A percentile compares a stretch with the other conserved stretches of the same genome.
phyloP scores from a whole-genome alignment of 495 filamentous ascomycete species.

The Lineolata rhizophorae region DNA sequence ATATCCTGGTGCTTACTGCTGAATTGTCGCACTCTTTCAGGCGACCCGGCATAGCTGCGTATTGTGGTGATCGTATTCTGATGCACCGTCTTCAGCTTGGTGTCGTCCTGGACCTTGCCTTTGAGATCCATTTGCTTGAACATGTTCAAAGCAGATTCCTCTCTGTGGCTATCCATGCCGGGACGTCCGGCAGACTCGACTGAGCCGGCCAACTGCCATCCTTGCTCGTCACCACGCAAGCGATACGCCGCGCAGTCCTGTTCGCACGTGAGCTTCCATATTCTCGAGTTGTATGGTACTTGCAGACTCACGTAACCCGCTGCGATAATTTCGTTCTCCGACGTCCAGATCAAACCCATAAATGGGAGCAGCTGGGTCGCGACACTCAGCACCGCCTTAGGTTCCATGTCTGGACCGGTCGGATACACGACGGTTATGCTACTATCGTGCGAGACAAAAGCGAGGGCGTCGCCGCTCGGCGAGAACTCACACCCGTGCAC shows the following conservation, averaged over 20 bases:
- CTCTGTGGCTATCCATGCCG: constrained; percentile 37
- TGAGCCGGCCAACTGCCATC: constrained; percentile 72
- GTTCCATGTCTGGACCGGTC: constrained; percentile 74
- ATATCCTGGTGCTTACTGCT: constrained; percentile 52
- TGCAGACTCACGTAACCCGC: constrained; percentile 55
- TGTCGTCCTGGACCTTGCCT: constrained; percentile 73
- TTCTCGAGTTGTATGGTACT: no score
- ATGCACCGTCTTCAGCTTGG: constrained; percentile 83
- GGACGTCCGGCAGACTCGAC: constrained; percentile 40
- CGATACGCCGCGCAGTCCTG: constrained; percentile 86
- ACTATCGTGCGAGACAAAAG: constrained; percentile 85
- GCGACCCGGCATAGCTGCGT: constrained; percentile 44
- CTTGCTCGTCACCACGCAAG: constrained; percentile 56
- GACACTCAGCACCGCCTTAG: constrained; percentile 68
- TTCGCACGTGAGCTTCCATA: no score
- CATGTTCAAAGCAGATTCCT: constrained; percentile 88
- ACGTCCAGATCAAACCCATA: constrained; percentile 76
- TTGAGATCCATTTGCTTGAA: constrained; percentile 97
- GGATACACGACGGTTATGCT: constrained; percentile 93
- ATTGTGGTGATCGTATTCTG: constrained; percentile 88
- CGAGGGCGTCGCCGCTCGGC: constrained; percentile 73
- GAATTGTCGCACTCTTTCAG: constrained; percentile 49
- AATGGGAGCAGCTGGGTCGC: constrained; percentile 79
- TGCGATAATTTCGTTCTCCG: constrained; percentile 82
- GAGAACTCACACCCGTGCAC: constrained; percentile 81